Conservation (phyloP, 1,139 yeast species). For the Geotrichum bryndzae region DNA sequence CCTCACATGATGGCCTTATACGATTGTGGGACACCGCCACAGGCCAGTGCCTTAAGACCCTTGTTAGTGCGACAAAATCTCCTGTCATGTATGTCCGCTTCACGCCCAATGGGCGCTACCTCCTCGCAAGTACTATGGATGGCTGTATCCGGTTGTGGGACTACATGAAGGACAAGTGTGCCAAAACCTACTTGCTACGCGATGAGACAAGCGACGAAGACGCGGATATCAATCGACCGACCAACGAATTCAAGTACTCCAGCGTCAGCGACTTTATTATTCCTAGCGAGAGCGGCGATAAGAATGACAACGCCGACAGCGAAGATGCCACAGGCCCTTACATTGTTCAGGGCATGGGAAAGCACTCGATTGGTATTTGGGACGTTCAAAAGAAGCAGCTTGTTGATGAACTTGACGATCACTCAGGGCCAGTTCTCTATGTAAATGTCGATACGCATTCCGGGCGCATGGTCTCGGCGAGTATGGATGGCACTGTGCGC, state of each 20-base stretch:
- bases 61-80: slow-evolving; percentile 47
- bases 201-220: slow-evolving; percentile 18
- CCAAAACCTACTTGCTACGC: slow-evolving; percentile 27
- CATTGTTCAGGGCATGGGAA: slow-evolving; percentile 14
- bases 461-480: slow-evolving; percentile 40
- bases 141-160: slow-evolving; percentile 78
- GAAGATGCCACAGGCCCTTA: neutral
- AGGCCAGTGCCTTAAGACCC: slow-evolving; percentile 87
- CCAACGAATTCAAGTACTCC: slow-evolving; percentile 33
- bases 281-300: slow-evolving; percentile 26
- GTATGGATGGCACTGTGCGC: slow-evolving; percentile 39
- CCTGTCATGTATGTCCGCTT: slow-evolving; percentile 63
- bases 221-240: slow-evolving; percentile 30
- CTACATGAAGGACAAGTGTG: slow-evolving; percentile 31
- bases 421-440: slow-evolving; percentile 37
- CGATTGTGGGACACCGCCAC: slow-evolving; percentile 81
- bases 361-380: slow-evolving; percentile 58
- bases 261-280: slow-evolving; percentile 18
- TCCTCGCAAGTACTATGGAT: slow-evolving; percentile 75
- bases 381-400: slow-evolving; percentile 63
- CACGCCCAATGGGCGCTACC: slow-evolving; percentile 76
- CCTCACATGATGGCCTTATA: slow-evolving; percentile 84
- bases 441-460: slow-evolving; percentile 33
- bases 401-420: slow-evolving; percentile 37
- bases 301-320: neutral